Evolutionary conservation across 768 basidiomycete species (phyloP), one percentile per base, ranked within the genome.

Genomic region (Tulasnella sp.): DNA sequence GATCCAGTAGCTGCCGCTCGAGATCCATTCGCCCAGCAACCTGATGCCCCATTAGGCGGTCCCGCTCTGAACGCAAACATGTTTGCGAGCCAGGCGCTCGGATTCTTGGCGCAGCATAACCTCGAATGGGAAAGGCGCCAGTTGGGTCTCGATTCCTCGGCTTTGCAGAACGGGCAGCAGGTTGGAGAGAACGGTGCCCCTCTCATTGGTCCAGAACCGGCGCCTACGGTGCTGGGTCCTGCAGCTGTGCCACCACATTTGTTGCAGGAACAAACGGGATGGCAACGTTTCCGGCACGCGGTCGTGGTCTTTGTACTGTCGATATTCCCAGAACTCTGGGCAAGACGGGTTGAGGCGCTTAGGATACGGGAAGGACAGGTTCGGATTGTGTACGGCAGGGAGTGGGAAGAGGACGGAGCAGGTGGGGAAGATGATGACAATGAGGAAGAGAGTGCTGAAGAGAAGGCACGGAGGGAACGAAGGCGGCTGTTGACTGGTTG

Each of bases 211-310:
- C 40, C 73, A 18, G 46, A 40, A 37, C 37, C 37, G 35, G 40
- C 23, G 16, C 57, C 76, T 15, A n/a, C 29, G 1, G 61, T 70
- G n/a, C 74, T 37, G 16, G 76, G 76, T 23, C 76, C 55, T n/a
- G 76, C 76, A n/a, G 61, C 76, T 26, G 76, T 77, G 70, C 76
- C 76, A n/a, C 76, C 76, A 13, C 61, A 77, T 5, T n/a, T 42
- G 67, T 48, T 77, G 26, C 15, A 37, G 23, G 76, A 77, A 32
- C 76, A 16, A n/a, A 70, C 76, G 20, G 23, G 67, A 32, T n/a
- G 39, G 61, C 40, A 77, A 55, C 61, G 76, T 44, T 15, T 69
- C 23, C 37, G 18, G 57, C 39, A 39, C 40, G 70, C 67, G 35
- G 26, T 70, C n/a, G 35, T 71, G 37, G 35, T 77, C 15, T 70